Evolutionary conservation across 306 rosid species (phyloP).

Genomic region (Hippophae gyantsensis): DNA sequence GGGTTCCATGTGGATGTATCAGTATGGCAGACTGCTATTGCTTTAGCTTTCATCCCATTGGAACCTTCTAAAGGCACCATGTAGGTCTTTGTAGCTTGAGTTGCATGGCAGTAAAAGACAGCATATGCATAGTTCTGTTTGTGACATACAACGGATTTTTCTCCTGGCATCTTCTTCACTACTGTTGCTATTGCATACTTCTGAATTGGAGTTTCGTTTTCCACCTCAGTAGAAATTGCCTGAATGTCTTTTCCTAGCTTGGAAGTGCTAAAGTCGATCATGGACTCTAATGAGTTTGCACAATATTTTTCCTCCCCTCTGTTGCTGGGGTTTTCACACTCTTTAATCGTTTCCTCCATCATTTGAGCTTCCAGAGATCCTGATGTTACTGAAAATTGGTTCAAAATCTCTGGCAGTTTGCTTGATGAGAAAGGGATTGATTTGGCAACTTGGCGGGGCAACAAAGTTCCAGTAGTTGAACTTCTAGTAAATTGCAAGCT

Average conservation of each 20-base stretch:
- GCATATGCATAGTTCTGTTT: conserved; percentile 61
- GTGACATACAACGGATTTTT: conserved; percentile 58
- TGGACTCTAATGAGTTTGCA: conserved; percentile 78
- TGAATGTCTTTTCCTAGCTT: conserved; percentile 46
- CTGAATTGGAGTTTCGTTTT: conserved; percentile 29
- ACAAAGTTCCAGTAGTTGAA: conserved; percentile 26
- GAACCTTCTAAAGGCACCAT: conserved; percentile 44
- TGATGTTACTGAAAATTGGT: conserved; percentile 28
- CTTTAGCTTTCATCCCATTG: conserved; percentile 47
- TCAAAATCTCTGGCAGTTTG: conserved; percentile 29
- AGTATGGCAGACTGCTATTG: conserved; percentile 63
- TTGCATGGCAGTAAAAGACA: conserved; percentile 66
- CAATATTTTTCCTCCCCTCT: conserved; percentile 66
- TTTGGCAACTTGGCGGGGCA: conserved; percentile 36
- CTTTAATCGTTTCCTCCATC: conserved; percentile 38
- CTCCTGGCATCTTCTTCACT: conserved; percentile 28
- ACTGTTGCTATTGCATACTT: conserved; percentile 29
- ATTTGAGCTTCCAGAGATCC: conserved; percentile 33
- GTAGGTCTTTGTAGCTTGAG: conserved; percentile 28
- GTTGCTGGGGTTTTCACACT: conserved; percentile 37
- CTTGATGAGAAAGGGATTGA: conserved; percentile 59
- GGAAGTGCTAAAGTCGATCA: conserved; percentile 66
- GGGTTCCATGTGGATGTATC: conserved; percentile 81
- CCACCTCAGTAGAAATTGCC: conserved; percentile 53
- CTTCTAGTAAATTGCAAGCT: conserved; percentile 35